phyloP scores from a whole-genome alignment of 73 alveolate species.

The Paramecium primaurelia region DNA sequence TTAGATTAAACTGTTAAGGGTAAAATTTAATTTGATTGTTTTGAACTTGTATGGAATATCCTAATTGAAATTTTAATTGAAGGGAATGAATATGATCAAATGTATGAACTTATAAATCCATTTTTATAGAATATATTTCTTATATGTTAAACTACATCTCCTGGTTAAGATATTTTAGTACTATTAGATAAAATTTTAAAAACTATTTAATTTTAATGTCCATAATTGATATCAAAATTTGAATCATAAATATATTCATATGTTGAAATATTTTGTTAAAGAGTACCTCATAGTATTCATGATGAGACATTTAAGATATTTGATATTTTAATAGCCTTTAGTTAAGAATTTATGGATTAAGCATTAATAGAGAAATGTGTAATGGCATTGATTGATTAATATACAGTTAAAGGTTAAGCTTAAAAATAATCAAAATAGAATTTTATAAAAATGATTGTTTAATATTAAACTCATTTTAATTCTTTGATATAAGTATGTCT shows the following conservation, averaged over 20 bases:
- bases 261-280: constrained; percentile 19
- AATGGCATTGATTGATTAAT: constrained; percentile 46
- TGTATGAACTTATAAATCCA: constrained; percentile 7
- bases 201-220: background rate
- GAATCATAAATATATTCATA: background rate
- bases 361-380: constrained; percentile 41
- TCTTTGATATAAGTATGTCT: background rate
- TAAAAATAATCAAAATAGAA: constrained; percentile 44
- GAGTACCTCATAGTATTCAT: constrained; percentile 57
- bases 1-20: constrained; percentile 24
- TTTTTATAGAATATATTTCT: background rate
- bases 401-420: constrained; percentile 61
- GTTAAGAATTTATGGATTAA: background rate
- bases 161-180: background rate
- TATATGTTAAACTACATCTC: background rate
- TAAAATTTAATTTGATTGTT: background rate
- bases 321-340: background rate
- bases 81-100: background rate
- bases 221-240: background rate
- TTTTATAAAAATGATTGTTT: constrained; percentile 12
- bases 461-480: background rate
- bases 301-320: constrained; percentile 62
- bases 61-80: constrained; percentile 6
- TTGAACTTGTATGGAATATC: constrained; percentile 24
- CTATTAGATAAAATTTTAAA: background rate